These are phyloP conservation scores for Cruciata laevipes DNA, from an alignment of 257 asterid genomes.

Conservation along the genomic window DNA sequence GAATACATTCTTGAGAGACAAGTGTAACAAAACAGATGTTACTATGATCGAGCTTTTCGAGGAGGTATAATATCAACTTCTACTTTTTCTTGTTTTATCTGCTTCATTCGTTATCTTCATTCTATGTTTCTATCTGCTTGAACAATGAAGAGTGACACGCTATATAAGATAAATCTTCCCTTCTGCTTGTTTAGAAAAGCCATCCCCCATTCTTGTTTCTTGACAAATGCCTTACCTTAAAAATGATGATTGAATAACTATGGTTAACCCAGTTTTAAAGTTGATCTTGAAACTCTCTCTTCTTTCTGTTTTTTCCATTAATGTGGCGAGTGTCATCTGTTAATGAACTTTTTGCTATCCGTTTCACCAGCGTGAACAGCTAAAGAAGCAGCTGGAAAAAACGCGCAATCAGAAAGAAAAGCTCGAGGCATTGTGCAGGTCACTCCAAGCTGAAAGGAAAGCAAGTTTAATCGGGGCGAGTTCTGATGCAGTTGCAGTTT, in stretches of 20 bases:
- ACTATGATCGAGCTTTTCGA: conserved; percentile 85
- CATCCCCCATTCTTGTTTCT: not conserved
- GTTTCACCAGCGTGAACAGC: conserved; percentile 60
- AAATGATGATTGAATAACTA: not conserved
- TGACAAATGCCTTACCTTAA: not conserved
- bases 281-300: not conserved
- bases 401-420: conserved; percentile 76
- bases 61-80: conserved; percentile 48
- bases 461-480: conserved; percentile 33
- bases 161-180: not conserved
- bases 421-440: conserved; percentile 87
- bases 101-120: not conserved
- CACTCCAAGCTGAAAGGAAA: conserved; percentile 91
- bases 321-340: not conserved
- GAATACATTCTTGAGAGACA: conserved; percentile 73
- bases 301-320: not conserved
- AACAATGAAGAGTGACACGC: not conserved
- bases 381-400: conserved; percentile 92
- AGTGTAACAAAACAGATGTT: conserved; percentile 70
- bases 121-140: not conserved
- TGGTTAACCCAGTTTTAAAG: not conserved
- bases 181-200: not conserved
- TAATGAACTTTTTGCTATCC: not conserved
- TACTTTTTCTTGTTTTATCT: not conserved
- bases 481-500: conserved; percentile 38